A percentile compares a stretch with the other conserved stretches of the same genome.
phyloP scores from a whole-genome alignment of 2,329 filamentous ascomycete species.

The Chaetothyriales sp. region DNA sequence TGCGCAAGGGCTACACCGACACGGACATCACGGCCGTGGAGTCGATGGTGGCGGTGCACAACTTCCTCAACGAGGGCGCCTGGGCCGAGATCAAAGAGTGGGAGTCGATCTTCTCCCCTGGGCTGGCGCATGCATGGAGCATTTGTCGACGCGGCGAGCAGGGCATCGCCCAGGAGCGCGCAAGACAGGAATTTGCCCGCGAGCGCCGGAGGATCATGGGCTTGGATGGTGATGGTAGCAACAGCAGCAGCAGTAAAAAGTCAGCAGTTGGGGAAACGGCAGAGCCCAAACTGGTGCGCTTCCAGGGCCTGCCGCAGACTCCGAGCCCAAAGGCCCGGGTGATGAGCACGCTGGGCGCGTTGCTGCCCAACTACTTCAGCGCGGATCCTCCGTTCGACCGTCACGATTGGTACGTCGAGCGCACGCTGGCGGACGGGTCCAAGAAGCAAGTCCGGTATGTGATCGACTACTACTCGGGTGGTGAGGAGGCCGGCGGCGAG shows the following conservation, averaged over 20 bases:
- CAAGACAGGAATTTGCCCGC: conserved; percentile 26
- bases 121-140: conserved; percentile 56
- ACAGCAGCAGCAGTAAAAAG: conserved; percentile 5
- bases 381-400: conserved; percentile 83
- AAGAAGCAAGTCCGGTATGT: conserved; percentile 75
- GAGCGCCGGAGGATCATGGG: conserved; percentile 24
- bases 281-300: conserved; percentile 63
- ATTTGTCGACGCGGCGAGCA: conserved; percentile 61
- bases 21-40: conserved; percentile 88
- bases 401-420: conserved; percentile 89
- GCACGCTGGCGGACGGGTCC: conserved; percentile 49
- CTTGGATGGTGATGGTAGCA: not conserved
- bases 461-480: conserved; percentile 88
- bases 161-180: conserved; percentile 41
- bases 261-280: conserved; percentile 19
- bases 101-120: conserved; percentile 71
- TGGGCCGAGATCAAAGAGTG: conserved; percentile 91
- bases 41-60: conserved; percentile 94
- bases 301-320: conserved; percentile 78
- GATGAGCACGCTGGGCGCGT: conserved; percentile 59
- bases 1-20: conserved; percentile 90
- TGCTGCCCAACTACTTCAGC: conserved; percentile 68
- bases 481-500: conserved; percentile 67
- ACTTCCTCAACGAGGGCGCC: conserved; percentile 93
- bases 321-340: conserved; percentile 83